Conservation (phyloP, 208 protist species). For the Angomonas desouzai region DNA sequence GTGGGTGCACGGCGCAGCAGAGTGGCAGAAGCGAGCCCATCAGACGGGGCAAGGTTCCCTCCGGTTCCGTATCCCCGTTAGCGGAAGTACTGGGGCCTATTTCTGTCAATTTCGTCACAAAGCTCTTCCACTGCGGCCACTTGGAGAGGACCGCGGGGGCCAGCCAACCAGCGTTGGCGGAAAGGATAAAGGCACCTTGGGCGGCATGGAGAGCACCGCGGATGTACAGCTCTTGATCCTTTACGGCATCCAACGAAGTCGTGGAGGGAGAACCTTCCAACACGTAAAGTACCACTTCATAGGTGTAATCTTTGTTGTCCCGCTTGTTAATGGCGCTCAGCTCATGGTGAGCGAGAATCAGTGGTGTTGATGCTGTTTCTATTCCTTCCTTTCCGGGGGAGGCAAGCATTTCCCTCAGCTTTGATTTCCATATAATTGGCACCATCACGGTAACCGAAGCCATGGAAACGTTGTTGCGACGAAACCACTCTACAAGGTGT, state of each 20-base stretch:
- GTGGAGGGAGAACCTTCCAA: conserved; percentile 31
- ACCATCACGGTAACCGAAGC: conserved; percentile 52
- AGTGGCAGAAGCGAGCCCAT: conserved; percentile 61
- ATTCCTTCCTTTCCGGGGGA: conserved; percentile 14
- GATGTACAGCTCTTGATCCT: conserved; percentile 40
- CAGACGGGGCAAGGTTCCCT: conserved; percentile 43
- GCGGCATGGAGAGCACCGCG: conserved; percentile 54
- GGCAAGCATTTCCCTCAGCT: neutral
- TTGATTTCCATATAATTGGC: conserved; percentile 45
- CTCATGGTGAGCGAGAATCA: conserved; percentile 71
- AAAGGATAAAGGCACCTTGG: conserved; percentile 57
- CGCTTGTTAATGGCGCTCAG: conserved; percentile 62
- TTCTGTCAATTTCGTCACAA: conserved; percentile 60
- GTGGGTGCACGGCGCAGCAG: conserved; percentile 68
- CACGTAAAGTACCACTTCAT: conserved; percentile 71
- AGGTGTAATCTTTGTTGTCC: conserved; percentile 44
- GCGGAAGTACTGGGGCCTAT: conserved; percentile 45
- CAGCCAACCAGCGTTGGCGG: conserved; percentile 70
- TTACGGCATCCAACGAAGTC: conserved; percentile 17
- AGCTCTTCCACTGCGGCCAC: conserved; percentile 67
- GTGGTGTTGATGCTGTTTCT: conserved; percentile 22
- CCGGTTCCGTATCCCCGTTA: conserved; percentile 8
- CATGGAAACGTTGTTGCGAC: conserved; percentile 43
- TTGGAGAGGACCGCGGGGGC: conserved; percentile 36
- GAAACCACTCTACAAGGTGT: conserved; percentile 66